phyloP scores from a whole-genome alignment of 1,139 yeast species.

The Protomyces inundatus region DNA sequence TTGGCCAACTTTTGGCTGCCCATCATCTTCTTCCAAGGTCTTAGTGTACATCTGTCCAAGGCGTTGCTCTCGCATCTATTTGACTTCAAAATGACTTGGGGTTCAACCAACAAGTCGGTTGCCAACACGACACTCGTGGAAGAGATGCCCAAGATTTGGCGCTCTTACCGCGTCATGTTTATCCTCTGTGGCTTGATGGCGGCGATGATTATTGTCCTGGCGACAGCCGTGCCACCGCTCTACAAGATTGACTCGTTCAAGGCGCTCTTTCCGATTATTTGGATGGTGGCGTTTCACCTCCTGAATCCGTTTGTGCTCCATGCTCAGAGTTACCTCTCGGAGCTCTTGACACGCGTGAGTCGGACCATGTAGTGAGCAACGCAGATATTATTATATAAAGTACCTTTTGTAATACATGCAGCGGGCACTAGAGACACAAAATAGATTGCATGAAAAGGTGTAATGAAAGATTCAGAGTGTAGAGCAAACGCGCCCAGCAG shows the following conservation, averaged over 20 bases:
- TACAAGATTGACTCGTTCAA: slow-evolving; percentile 26
- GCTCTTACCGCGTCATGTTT: slow-evolving; percentile 2
- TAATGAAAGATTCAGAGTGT: too few relatives aligned
- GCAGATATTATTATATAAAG: background rate
- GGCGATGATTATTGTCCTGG: slow-evolving; percentile 21
- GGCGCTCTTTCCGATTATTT: slow-evolving; percentile 17
- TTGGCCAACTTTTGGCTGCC: slow-evolving; percentile 26
- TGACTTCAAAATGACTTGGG: slow-evolving; percentile 31
- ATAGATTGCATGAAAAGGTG: too few relatives aligned
- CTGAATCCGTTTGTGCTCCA: slow-evolving; percentile 29
- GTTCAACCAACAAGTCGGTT: slow-evolving; percentile 31
- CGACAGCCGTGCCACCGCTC: slow-evolving; percentile 27
- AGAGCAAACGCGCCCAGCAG: too few relatives aligned
- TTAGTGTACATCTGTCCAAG: slow-evolving; percentile 28
- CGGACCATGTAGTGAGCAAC: background rate
- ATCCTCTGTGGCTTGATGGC: background rate
- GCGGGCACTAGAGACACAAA: too few relatives aligned
- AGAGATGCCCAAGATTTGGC: slow-evolving; percentile 30
- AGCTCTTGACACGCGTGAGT: background rate
- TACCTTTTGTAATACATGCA: too few relatives aligned
- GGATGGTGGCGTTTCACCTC: slow-evolving; percentile 27
- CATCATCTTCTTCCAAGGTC: slow-evolving; percentile 29
- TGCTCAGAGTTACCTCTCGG: slow-evolving; percentile 23
- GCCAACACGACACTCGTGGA: slow-evolving; percentile 27
- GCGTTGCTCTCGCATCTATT: slow-evolving; percentile 29